These are phyloP conservation scores for Acacia pycnantha DNA, from an alignment of 331 rosid species.

Conservation along the genomic window DNA sequence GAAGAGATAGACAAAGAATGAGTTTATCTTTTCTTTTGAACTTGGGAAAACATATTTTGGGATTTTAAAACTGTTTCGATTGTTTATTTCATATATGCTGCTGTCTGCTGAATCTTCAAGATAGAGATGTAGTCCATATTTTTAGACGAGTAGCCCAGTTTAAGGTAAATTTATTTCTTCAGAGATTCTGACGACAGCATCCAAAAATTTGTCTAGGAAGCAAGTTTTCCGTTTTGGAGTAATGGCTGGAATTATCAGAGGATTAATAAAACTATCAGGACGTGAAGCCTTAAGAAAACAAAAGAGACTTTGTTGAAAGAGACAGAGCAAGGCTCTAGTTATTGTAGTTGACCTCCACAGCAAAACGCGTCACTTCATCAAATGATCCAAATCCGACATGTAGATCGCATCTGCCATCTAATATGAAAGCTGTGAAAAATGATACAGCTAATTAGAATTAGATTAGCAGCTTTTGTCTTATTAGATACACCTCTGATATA, in stretches of 20 bases:
- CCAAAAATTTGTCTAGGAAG: too few species aligned
- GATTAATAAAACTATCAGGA: background rate
- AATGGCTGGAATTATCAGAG: background rate
- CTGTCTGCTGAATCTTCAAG: too few species aligned
- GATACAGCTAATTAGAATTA: background rate
- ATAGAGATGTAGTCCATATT: too few species aligned
- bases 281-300: background rate
- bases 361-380: background rate
- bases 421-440: background rate
- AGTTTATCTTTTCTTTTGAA: too few species aligned
- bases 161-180: too few species aligned
- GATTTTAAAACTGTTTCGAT: too few species aligned
- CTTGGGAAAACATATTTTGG: too few species aligned
- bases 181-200: too few species aligned
- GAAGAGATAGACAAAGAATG: too few species aligned
- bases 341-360: background rate
- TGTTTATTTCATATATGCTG: too few species aligned
- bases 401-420: background rate
- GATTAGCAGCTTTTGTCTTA: slow-evolving; percentile 5
- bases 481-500: slow-evolving; percentile 12
- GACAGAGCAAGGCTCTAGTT: background rate
- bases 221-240: background rate
- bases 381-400: background rate
- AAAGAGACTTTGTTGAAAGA: background rate
- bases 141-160: too few species aligned